Percentiles rank a stretch among this genome's conserved stretches.
Conservation (phyloP, 495 filamentous ascomycete species). For the Penicillium manginii region DNA sequence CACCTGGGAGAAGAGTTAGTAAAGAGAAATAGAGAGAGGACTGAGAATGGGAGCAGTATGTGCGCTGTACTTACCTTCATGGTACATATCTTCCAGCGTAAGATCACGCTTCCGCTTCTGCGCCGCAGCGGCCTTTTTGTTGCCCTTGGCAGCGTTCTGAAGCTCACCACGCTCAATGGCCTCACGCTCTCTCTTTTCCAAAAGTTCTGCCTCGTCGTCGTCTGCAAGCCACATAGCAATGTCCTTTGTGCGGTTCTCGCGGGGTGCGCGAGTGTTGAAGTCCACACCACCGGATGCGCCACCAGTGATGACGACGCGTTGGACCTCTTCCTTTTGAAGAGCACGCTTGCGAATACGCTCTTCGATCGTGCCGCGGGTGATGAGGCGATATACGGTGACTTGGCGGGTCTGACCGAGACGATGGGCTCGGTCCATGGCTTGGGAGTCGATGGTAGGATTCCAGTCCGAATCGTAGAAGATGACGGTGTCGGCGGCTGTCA, state of each 20-base stretch:
- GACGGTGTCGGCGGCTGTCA: conserved; percentile 90
- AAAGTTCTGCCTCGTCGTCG: conserved; percentile 88
- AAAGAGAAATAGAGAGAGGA: neutral
- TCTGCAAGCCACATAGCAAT: conserved; percentile 97
- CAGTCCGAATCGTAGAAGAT: conserved; percentile 99
- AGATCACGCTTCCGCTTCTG: conserved; percentile 73
- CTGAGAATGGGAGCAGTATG: too few species aligned
- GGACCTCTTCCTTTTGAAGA: conserved; percentile 98
- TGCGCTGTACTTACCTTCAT: conserved; percentile 69
- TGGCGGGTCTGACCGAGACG: conserved; percentile 95
- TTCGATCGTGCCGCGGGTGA: conserved; percentile 96
- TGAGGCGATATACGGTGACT: conserved; percentile 96
- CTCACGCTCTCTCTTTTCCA: conserved; percentile 88
- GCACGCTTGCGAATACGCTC: conserved; percentile 98
- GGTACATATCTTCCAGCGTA: conserved; percentile 95
- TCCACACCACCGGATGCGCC: conserved; percentile 83
- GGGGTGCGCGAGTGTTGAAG: conserved; percentile 80
- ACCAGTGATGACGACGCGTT: conserved; percentile 95
- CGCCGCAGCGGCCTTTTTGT: conserved; percentile 54
- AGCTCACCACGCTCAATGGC: conserved; percentile 61
- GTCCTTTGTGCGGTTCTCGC: conserved; percentile 92
- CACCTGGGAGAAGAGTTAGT: conserved; percentile 57
- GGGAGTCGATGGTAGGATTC: conserved; percentile 98
- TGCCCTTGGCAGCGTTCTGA: conserved; percentile 55
- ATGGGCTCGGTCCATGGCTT: conserved; percentile 99